Evolutionary conservation across 306 rosid genomes (phyloP), one percentile per base, ranked within the genome.

Genomic region (Psophocarpus tetragonolobus): DNA sequence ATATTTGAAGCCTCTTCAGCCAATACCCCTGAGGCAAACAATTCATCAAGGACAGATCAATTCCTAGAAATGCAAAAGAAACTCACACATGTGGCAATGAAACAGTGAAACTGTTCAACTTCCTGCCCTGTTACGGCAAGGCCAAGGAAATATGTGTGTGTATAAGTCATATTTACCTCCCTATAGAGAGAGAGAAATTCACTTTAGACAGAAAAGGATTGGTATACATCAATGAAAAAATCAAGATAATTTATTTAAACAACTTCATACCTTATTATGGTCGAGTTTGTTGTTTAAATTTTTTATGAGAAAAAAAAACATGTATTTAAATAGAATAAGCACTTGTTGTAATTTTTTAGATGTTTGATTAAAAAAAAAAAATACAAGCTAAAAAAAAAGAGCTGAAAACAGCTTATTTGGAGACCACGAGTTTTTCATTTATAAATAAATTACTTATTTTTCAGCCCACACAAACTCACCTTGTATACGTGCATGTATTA

Each of bases 1-100:
- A 93, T 93, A 64, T 89, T 89, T 24, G 93, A 87, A 63, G 98
- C 98, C 87, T 93, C 97, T 73, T 86, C 93, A 27, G 98, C 98
- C 73, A 93, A 87, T 14, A 67, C 90, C 67, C 72, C 98, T 91
- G 88, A 75, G 71, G 56, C 41, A 79, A 71, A 74, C 41, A 57
- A 79, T 67, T 77, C 84, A 82, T 26, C 54, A 66, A 33, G 87
- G 27, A 58, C 70, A 57, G 57, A 83, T 68, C 71, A 80, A 61
- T 73, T 38, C 14, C 36, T 6, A 73, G 74, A 82, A 73, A 76
- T 54, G 67, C 7, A 39, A 45, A 61, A 65, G 48, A n/a, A 47
- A 42, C 48, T 4, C 11, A 63, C 38, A n/a, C 58, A 77, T 61
- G 30, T 38, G 13, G 74, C 74, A 58, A 74, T n/a, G 32, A 72